phyloP scores from a whole-genome alignment of 2,329 filamentous ascomycete genomes.

The Trichoderma sp. region DNA sequence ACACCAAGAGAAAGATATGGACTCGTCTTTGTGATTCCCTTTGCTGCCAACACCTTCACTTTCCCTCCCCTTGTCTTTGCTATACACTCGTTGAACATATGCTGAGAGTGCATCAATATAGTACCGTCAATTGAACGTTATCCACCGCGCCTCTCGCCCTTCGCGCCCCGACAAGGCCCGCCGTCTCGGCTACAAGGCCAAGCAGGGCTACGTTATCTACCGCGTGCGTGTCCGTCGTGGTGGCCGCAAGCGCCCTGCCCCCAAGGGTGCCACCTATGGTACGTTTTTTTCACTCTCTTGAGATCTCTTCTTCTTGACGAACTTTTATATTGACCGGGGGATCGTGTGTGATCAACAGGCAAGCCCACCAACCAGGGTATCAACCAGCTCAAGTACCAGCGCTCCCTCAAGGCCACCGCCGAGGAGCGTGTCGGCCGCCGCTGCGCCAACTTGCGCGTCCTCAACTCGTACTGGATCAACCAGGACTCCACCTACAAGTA shows the following conservation, averaged over 20 bases:
- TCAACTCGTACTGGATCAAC: conserved; percentile 99
- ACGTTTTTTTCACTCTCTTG: conserved; percentile 39
- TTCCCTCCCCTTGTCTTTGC: conserved; percentile 47
- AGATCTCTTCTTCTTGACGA: background rate
- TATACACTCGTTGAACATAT: conserved; percentile 99
- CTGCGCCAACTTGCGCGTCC: conserved; percentile 97
- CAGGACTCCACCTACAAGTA: conserved; percentile 99
- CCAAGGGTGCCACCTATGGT: conserved; percentile 99
- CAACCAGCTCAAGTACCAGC: conserved; percentile 99
- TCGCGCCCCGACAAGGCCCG: conserved; percentile 99
- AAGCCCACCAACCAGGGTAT: conserved; percentile 99
- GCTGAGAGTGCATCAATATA: conserved; percentile 99
- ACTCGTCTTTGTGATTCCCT: background rate
- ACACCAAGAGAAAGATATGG: background rate
- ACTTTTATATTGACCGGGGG: background rate
- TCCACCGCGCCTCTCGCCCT: conserved; percentile 97
- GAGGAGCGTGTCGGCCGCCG: conserved; percentile 99
- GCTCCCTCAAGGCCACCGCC: conserved; percentile 93
- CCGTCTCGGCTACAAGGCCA: conserved; percentile 99
- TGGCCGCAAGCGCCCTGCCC: conserved; percentile 94
- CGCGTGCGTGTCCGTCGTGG: conserved; percentile 96
- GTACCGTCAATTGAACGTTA: conserved; percentile 99
- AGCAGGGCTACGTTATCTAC: conserved; percentile 99
- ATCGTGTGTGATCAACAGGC: conserved; percentile 53
- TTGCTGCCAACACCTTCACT: background rate